phyloP scores from a whole-genome alignment of 2,329 filamentous ascomycete species.

The Penicillium occitanis region DNA sequence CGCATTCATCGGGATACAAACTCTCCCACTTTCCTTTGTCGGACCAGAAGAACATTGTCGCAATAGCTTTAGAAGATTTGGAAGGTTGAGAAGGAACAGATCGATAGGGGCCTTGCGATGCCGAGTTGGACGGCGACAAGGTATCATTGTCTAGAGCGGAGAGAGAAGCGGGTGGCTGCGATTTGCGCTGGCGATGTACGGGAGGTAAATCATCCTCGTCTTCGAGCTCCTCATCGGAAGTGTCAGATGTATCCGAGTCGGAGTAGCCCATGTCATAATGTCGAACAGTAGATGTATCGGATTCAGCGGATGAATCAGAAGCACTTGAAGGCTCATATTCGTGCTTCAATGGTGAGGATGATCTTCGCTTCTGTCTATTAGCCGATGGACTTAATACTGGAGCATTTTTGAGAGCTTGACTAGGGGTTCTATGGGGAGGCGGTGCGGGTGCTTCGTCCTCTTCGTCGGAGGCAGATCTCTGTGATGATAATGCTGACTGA shows the following conservation, averaged over 20 bases:
- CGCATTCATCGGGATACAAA: constrained; percentile 62
- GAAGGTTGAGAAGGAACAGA: constrained; percentile 49
- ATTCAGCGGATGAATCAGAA: constrained; percentile 61
- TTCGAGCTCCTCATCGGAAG: constrained; percentile 56
- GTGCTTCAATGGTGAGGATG: constrained; percentile 92
- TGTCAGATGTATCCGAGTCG: constrained; percentile 50
- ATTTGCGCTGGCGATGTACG: constrained; percentile 35
- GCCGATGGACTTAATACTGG: constrained; percentile 52
- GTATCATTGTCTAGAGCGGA: constrained; percentile 55
- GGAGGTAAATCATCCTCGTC: constrained; percentile 44
- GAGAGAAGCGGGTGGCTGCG: constrained; percentile 40
- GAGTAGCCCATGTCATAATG: constrained; percentile 50
- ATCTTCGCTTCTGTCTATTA: constrained; percentile 61
- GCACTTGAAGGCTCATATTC: constrained; percentile 88
- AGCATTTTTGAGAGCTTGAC: constrained; percentile 46
- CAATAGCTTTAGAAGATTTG: constrained; percentile 57
- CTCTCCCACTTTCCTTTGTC: constrained; percentile 62
- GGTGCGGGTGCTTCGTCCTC: constrained; percentile 43
- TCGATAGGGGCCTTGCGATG: constrained; percentile 70
- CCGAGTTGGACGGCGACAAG: constrained; percentile 75
- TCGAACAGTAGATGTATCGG: constrained; percentile 57
- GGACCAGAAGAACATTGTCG: constrained; percentile 64
- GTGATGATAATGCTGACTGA: constrained; percentile 23
- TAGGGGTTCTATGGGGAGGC: constrained; percentile 56
- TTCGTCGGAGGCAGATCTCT: constrained; percentile 23